A percentile compares a stretch with the other conserved stretches of the same genome.
Evolutionary conservation across 2,329 filamentous ascomycete species (phyloP).

Genomic region (Epichloe scottii): DNA sequence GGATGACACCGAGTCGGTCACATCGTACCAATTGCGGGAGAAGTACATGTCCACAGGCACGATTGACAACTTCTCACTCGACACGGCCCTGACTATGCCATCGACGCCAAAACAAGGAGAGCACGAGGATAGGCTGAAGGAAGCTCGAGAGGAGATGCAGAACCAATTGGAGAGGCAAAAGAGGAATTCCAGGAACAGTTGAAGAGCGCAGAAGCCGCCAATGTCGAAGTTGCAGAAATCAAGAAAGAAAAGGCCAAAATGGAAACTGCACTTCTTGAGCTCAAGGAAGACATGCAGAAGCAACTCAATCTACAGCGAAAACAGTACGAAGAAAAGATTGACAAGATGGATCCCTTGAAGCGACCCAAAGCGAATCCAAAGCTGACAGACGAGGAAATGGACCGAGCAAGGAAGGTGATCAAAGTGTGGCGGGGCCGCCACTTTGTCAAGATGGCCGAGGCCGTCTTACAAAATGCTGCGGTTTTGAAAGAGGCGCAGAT

Average conservation of each 20-base stretch:
- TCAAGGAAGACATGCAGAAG: constrained; percentile 81
- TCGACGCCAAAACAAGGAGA: constrained; percentile 76
- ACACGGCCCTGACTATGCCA: constrained; percentile 87
- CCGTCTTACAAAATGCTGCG: constrained; percentile 76
- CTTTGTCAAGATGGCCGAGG: constrained; percentile 89
- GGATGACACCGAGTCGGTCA: constrained; percentile 80
- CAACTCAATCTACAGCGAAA: constrained; percentile 75
- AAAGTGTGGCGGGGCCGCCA: constrained; percentile 71
- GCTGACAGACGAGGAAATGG: constrained; percentile 60
- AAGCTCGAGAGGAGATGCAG: constrained; percentile 74
- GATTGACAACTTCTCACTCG: constrained; percentile 88
- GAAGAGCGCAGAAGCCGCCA: constrained; percentile 59
- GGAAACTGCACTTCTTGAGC: constrained; percentile 64
- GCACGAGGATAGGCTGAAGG: constrained; percentile 60
- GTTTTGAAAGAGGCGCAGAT: constrained; percentile 91
- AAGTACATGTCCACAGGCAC: constrained; percentile 95
- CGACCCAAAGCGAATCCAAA: constrained; percentile 47
- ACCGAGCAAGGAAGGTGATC: constrained; percentile 52
- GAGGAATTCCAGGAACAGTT: constrained; percentile 71
- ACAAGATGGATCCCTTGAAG: constrained; percentile 57
- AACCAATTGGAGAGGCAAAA: constrained; percentile 71
- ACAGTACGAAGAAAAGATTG: constrained; percentile 72
- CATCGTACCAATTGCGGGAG: constrained; percentile 77
- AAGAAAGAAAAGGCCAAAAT: constrained; percentile 72
- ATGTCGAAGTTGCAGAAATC: constrained; percentile 72